phyloP scores from a whole-genome alignment of 2,329 filamentous ascomycete genomes.

The Teratosphaeria viscida region DNA sequence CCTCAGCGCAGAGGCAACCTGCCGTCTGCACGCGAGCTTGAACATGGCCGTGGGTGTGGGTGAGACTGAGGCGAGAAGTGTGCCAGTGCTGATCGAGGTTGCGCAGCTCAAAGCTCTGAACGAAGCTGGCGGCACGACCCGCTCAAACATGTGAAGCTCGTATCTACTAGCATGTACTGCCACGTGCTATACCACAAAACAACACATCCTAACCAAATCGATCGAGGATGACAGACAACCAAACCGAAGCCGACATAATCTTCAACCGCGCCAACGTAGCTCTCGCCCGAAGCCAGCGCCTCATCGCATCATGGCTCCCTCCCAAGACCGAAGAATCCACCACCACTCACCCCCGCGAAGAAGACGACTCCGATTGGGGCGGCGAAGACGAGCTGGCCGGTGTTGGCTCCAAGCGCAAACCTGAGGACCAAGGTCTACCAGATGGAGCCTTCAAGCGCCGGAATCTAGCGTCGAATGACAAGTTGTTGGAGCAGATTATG shows the following conservation, averaged over 20 bases:
- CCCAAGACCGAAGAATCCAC: slow-evolving; percentile 25
- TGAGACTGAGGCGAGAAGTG: neutral
- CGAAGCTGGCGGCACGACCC: neutral
- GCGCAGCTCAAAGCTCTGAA: neutral
- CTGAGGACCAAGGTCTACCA: slow-evolving; percentile 7
- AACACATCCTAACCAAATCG: neutral
- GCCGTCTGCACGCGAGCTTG: slow-evolving; percentile 72
- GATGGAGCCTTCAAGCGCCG: slow-evolving; percentile 29
- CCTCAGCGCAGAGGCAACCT: slow-evolving; percentile 69
- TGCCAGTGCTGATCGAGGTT: neutral
- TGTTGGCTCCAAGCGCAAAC: slow-evolving; percentile 9
- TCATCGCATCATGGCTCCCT: slow-evolving; percentile 48
- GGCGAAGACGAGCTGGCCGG: slow-evolving; percentile 39
- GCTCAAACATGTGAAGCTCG: neutral
- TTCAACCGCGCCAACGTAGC: slow-evolving; percentile 45
- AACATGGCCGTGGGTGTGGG: slow-evolving; percentile 51
- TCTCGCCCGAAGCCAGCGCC: slow-evolving; percentile 42
- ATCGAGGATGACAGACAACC: neutral
- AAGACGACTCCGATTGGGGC: slow-evolving; percentile 14
- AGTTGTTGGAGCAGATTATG: slow-evolving; percentile 31
- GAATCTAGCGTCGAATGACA: slow-evolving; percentile 31
- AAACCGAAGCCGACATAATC: slow-evolving; percentile 38
- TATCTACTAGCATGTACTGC: neutral
- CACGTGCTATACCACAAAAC: neutral
- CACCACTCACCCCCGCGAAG: slow-evolving; percentile 30